Percentiles rank a stretch among this genome's conserved stretches.
Conservation (phyloP, 2,329 filamentous ascomycete genomes). For the Penicillium sp. region DNA sequence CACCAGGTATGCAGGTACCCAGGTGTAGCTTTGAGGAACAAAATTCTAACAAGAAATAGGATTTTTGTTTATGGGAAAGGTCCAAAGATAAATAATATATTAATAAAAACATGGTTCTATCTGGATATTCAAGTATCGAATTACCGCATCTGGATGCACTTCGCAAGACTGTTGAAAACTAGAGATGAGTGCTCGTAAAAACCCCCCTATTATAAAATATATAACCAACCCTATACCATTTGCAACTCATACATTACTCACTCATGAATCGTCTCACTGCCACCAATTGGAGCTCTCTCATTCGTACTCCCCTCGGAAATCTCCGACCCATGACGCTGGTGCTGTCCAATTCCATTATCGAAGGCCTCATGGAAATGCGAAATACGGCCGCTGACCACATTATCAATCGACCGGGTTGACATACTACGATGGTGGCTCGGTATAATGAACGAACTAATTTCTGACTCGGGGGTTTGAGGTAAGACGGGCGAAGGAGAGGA, state of each 20-base stretch:
- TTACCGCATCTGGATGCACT: too few species aligned
- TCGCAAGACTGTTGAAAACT: too few species aligned
- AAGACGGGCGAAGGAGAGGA: neutral
- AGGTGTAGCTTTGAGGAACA: too few species aligned
- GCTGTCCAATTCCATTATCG: neutral
- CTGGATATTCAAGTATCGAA: too few species aligned
- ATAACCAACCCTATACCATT: neutral
- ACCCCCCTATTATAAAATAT: neutral
- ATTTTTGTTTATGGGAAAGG: too few species aligned
- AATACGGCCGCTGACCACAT: conserved; percentile 2
- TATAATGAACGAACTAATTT: neutral
- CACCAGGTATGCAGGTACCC: too few species aligned
- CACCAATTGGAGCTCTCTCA: neutral
- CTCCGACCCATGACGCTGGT: conserved; percentile 7
- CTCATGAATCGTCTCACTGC: conserved; percentile 11
- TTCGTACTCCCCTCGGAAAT: conserved; percentile 7
- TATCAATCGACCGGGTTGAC: conserved; percentile 8
- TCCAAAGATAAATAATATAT: too few species aligned
- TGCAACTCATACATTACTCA: neutral
- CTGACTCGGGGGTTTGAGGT: conserved; percentile 3
- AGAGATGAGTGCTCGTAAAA: too few species aligned
- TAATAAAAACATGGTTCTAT: too few species aligned
- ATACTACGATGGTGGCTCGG: conserved; percentile 2
- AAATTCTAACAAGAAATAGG: too few species aligned
- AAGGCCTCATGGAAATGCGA: conserved; percentile 8